Evolutionary conservation across 208 protist species (phyloP), one percentile per base, ranked within the genome.

Genomic region (Trypanosomatidae sp.): DNA sequence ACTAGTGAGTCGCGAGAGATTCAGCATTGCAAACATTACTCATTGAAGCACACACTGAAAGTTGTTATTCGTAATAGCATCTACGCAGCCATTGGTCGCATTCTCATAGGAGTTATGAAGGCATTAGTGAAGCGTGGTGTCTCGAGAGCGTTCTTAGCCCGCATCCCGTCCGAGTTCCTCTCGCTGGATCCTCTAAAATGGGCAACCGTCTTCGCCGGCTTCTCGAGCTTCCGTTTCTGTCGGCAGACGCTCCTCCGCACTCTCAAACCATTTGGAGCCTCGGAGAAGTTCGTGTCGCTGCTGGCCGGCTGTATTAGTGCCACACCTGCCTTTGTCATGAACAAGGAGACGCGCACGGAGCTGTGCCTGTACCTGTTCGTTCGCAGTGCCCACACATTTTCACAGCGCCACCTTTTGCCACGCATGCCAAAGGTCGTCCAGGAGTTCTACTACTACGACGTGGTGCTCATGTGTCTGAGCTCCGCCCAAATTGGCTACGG

Each of bases 181-280:
- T 97, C 92, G 13, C 77, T 94, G 56, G 77, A 95, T 78, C 90
- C 92, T 10, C 69, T 93, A 8, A 94, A 93, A 49, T 97, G 90
- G 90, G 86, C 87, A 3, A 79, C 73, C 25, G 76, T 97, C 36
- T 82, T 93, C 52, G 84, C 73, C 28, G 89, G 92, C 19, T 81
- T 95, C 47, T 92, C 89, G 22, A 86, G 69, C 52, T 95, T 94
- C 75, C 88, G 89, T 19, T 80, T 93, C 64, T 81, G 82, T 47
- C 76, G 88, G 66, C 76, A 92, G 58, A 72, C 80, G 41, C 62
- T 93, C 67, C 67, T 75, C 30, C 59, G 68, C 33, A 62, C 85
- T 17, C 62, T 79, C 30, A 52, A 47, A 0, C 68, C 67, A 41
- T 50, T 91, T 33, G 60, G 55, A 25, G 28, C 91, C 28, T 74